These are phyloP conservation scores for Plasmopara viticola DNA, from an alignment of 352 stramenopile species.

Conservation along the genomic window DNA sequence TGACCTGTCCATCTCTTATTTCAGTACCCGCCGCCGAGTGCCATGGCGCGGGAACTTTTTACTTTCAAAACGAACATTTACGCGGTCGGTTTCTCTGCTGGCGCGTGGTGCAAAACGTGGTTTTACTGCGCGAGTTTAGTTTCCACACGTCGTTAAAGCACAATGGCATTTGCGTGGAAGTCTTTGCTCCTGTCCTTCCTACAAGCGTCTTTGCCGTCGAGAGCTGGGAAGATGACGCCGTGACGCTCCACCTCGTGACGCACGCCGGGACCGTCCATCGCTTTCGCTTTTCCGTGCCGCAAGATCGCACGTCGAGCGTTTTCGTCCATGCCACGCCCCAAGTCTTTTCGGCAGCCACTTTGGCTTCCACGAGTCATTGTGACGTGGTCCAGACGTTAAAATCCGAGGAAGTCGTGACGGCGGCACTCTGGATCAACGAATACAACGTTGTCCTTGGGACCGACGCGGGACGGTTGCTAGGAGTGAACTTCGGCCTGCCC, in stretches of 20 bases:
- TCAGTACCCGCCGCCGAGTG: constrained; percentile 62
- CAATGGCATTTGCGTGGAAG: constrained; percentile 53
- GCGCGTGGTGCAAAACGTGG: constrained; percentile 66
- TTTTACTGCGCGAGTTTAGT: constrained; percentile 69
- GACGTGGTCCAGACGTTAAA: constrained; percentile 44
- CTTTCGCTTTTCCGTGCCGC: constrained; percentile 46
- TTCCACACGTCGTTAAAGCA: constrained; percentile 49
- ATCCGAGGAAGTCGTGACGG: constrained; percentile 54
- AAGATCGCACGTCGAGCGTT: constrained; percentile 33
- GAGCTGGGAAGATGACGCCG: constrained; percentile 48
- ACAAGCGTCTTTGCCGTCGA: constrained; percentile 58
- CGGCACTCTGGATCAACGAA: constrained; percentile 68
- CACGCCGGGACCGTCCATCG: constrained; percentile 64
- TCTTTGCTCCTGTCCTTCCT: constrained; percentile 47
- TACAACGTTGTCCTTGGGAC: constrained; percentile 67
- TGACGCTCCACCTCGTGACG: constrained; percentile 59
- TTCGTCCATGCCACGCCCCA: constrained; percentile 42
- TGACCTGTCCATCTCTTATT: constrained; percentile 2
- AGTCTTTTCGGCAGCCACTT: constrained; percentile 36
- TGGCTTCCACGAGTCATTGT: constrained; percentile 26
- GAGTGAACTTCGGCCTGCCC: constrained; percentile 65
- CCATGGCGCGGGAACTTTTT: constrained; percentile 58
- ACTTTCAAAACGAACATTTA: constrained; percentile 64
- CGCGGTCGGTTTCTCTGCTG: constrained; percentile 69
- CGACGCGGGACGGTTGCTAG: constrained; percentile 50